Percentiles rank a stretch among this genome's conserved stretches.
These are phyloP conservation scores for Xanthoconium stramineum DNA, from an alignment of 768 basidiomycete genomes.

Conservation along the genomic window DNA sequence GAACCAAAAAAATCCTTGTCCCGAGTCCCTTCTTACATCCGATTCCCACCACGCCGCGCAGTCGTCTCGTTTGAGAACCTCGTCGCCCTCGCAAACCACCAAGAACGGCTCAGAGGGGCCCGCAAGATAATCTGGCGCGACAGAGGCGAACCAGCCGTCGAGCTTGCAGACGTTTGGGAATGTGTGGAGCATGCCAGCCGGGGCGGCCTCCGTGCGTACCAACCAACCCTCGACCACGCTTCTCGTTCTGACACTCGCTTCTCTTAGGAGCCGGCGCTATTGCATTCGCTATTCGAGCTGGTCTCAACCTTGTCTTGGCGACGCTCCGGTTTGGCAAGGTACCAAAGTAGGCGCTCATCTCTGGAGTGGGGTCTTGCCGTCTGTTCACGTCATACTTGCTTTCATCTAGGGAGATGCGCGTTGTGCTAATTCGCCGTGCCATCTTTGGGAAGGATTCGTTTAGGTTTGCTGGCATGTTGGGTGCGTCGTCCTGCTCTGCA, in stretches of 20 bases:
- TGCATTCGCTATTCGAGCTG: conserved; percentile 78
- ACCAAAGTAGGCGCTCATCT: conserved; percentile 49
- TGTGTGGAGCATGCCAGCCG: conserved; percentile 68
- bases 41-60: conserved; percentile 51
- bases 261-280: conserved; percentile 71
- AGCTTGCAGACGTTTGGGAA: conserved; percentile 58
- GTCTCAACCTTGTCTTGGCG: conserved; percentile 76
- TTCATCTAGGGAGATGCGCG: conserved; percentile 53
- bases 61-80: conserved; percentile 82
- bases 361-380: background rate
- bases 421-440: conserved; percentile 71
- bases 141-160: conserved; percentile 69
- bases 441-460: conserved; percentile 81
- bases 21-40: conserved; percentile 39
- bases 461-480: conserved; percentile 86
- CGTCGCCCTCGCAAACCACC: conserved; percentile 80
- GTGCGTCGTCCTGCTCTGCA: conserved; percentile 32
- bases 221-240: background rate
- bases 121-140: conserved; percentile 82
- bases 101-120: conserved; percentile 69
- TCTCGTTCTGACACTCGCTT: background rate
- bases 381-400: background rate
- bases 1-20: conserved; percentile 6
- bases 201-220: conserved; percentile 67
- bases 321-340: conserved; percentile 68